Evolutionary conservation across 805 yeast species (phyloP).

Genomic region (Diddensiella caesifluorescens): DNA sequence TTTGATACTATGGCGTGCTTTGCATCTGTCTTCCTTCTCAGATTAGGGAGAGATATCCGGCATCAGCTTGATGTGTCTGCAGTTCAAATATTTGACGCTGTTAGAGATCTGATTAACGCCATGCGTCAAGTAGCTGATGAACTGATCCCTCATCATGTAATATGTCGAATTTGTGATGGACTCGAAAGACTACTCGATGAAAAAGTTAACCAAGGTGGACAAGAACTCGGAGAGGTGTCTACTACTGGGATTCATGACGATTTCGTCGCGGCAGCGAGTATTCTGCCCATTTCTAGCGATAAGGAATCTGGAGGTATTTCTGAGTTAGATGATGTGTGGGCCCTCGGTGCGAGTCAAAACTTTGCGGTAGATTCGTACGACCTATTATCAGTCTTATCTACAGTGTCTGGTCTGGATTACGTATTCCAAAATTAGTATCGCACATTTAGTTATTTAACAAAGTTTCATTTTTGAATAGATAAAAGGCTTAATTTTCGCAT

Average conservation of each 20-base stretch:
- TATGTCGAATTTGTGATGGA: slow-evolving; percentile 4
- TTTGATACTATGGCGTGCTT: slow-evolving; percentile 9
- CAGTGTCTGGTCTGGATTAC: slow-evolving; percentile 7
- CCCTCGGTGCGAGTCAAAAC: slow-evolving; percentile 6
- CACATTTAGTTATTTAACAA: no score
- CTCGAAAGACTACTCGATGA: slow-evolving; percentile 2
- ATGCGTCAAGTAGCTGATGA: neutral
- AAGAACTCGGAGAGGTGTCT: neutral
- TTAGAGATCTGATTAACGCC: neutral
- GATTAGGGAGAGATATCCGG: neutral
- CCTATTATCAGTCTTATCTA: slow-evolving; percentile 1
- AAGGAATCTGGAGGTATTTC: neutral
- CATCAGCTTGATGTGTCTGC: slow-evolving; percentile 1
- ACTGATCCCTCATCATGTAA: slow-evolving; percentile 4
- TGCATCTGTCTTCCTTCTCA: slow-evolving; percentile 9
- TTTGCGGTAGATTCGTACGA: slow-evolving; percentile 6
- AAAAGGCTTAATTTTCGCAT: no score
- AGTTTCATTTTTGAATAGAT: no score
- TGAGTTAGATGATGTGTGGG: neutral
- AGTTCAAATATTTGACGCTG: neutral
- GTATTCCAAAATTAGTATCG: no score
- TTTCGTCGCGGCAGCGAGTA: slow-evolving; percentile 7
- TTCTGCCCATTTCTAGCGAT: neutral
- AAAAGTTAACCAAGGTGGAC: neutral
- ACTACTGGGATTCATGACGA: neutral